phyloP scores from a whole-genome alignment of 305 asterid genomes.

The Fraxinus sp. region DNA sequence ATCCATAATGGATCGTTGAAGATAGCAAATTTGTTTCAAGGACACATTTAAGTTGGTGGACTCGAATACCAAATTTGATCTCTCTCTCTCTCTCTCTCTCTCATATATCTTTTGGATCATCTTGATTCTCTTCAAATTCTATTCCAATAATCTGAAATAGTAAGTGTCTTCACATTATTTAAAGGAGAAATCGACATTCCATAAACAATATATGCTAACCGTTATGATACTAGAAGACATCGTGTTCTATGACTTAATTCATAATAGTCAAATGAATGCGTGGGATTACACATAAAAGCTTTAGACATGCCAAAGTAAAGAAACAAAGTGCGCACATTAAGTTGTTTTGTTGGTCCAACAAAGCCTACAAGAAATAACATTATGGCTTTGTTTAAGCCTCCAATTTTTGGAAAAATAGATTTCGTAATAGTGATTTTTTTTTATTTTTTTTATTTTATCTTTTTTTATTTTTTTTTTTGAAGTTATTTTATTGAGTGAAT shows the following conservation, averaged over 20 bases:
- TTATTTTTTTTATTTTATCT: too few species aligned
- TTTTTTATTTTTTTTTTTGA: too few species aligned
- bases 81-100: too few species aligned
- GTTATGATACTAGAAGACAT: constrained; percentile 25
- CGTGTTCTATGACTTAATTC: constrained; percentile 27
- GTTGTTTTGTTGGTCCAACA: neutral
- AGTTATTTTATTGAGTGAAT: too few species aligned
- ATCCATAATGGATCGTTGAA: neutral
- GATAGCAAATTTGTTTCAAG: neutral
- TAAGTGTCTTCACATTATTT: neutral
- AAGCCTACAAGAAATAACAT: neutral
- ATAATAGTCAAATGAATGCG: constrained; percentile 37
- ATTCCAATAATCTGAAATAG: neutral
- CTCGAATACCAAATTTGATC: neutral
- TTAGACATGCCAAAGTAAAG: neutral
- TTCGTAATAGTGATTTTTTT: too few species aligned
- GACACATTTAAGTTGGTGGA: neutral
- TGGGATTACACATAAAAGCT: neutral
- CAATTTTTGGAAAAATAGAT: too few species aligned
- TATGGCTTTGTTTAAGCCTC: too few species aligned
- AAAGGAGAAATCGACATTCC: neutral
- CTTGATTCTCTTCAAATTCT: neutral
- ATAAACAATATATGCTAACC: neutral
- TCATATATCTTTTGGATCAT: neutral
- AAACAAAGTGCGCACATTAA: neutral